A percentile compares a stretch with the other conserved stretches of the same genome.
phyloP scores from a whole-genome alignment of 2,329 filamentous ascomycete species.

The Ascocoryne sarcoides region DNA sequence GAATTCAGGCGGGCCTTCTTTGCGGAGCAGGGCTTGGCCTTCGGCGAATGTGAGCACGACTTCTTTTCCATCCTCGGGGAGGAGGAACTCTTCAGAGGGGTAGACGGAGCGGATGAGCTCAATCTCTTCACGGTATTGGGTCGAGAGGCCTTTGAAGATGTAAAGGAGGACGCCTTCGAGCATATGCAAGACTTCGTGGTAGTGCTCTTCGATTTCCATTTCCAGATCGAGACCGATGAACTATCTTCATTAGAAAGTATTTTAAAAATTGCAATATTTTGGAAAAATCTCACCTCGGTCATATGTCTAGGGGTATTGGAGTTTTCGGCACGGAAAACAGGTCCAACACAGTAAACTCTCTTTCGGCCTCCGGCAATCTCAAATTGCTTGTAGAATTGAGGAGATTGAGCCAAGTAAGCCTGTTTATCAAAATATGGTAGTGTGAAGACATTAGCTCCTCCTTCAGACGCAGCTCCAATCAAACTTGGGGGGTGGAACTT shows the following conservation, averaged over 20 bases:
- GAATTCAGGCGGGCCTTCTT: constrained; percentile 60
- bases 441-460: constrained; percentile 84
- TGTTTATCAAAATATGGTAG: constrained; percentile 82
- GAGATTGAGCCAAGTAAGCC: constrained; percentile 72
- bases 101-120: constrained; percentile 65
- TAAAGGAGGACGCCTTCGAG: constrained; percentile 67
- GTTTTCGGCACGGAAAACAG: constrained; percentile 80
- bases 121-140: constrained; percentile 57
- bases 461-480: constrained; percentile 83
- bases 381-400: constrained; percentile 83
- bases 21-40: constrained; percentile 67
- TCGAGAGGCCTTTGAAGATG: constrained; percentile 68
- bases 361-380: constrained; percentile 73
- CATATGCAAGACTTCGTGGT: constrained; percentile 64
- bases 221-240: constrained; percentile 85
- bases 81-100: constrained; percentile 67
- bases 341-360: constrained; percentile 69
- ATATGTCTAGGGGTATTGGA: constrained; percentile 77
- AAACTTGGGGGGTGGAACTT: constrained; percentile 86
- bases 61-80: constrained; percentile 66
- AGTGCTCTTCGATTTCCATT: constrained; percentile 76
- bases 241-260: constrained; percentile 27
- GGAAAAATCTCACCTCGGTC: constrained; percentile 64
- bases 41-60: constrained; percentile 71
- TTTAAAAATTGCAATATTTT: too few species aligned